Evolutionary conservation across 2,329 filamentous ascomycete species (phyloP), one percentile per base, ranked within the genome.

Genomic region (Xylariaceae sp.): DNA sequence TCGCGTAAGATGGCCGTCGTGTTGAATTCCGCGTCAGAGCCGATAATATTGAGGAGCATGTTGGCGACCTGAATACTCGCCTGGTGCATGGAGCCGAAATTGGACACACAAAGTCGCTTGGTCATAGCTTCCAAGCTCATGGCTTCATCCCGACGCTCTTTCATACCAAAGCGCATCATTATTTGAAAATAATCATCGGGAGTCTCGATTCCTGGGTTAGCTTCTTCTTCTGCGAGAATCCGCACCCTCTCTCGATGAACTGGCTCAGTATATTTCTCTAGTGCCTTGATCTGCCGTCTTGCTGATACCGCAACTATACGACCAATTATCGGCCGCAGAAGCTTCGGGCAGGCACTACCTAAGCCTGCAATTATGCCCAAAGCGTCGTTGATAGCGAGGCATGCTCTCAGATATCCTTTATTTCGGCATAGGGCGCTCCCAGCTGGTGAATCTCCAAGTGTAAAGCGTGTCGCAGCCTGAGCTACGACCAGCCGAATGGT

Each of bases 1-100:
- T 72, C 63, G 3, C 72, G 69, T 0, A 77, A 59, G 0, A 61
- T 54, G 1, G 66, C 46, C 6, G 75, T 65, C 14, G 72, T 75
- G 49, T 69, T 63, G 48, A 63, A 67, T 42, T 75, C 67, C 1
- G 62, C 46, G 42, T 76, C 70, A 0, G 71, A 73, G 5, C 60
- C 69, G 5, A 76, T 43, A 2, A 78, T 66, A 47, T 78, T 73
- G 36, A 77, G 66, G 1, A 78, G 46, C 38, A 75, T 58, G 50
- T 77, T 76, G 0, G 66, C 66, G 0, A 69, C 61, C 2, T 69
- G 66, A 0, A 76, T 65, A 31, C 61, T 64, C 0, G 74, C 73
- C 50, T 74, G 73, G 54, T 73, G 70, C 48, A 73, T 72, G 3
- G 68, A 64, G 31, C 63, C 71, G 53, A 73, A 70, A 57, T 73